Base-by-base conservation (phyloP, 805 yeast genomes). In the Kodamaea lidongshanica region DNA sequence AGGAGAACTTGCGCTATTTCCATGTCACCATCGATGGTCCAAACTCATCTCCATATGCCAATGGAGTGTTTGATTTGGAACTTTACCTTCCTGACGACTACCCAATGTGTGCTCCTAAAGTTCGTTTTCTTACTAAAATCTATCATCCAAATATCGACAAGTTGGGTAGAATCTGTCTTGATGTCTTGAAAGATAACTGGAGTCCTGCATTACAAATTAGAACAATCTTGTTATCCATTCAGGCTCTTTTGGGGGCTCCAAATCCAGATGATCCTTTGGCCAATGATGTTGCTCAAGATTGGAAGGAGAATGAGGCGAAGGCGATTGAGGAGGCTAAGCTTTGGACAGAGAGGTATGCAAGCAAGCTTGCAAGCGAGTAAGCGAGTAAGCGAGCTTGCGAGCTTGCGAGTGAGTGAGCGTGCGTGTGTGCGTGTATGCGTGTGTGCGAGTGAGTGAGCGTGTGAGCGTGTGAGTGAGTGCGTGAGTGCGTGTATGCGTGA, bases 231-330 rank as follows among this genome's bases (percentile, higher is more conserved):
- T 66, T 92, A 34, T 84, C 95, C 7, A 81, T 92, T 36, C 98
- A 92, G 59, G 96, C 97, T 0, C 64, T 92, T 34, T 62, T 92
- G 30, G 95, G 95, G 2, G 87, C 95, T 4, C 98, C 98, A 7
- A 92, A 92, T 48, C 98, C 98, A 3, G 95, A 92, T 53, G 98
- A 92, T 58, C 98, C 98, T 2, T 68, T 92, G 44, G 97, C 97
- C 12, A 92, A 92, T 50, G 97, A 92, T 43, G 98, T 92, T 23
- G 98, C 98, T 2, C 88, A 86, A 44, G 89, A 83, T 39, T 92
- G 98, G 96, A 81, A 89, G 51, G 80, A 76, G 41, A 75, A 92
- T 47, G 94, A 87, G 57, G 63, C 68, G 23, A 66, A 66, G 38
- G 98, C 97, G 13, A 78, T 87, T 32, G 71, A 61, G 9, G 87